Evolutionary conservation across 805 yeast species (phyloP).

Genomic region (Candida odintsovae): DNA sequence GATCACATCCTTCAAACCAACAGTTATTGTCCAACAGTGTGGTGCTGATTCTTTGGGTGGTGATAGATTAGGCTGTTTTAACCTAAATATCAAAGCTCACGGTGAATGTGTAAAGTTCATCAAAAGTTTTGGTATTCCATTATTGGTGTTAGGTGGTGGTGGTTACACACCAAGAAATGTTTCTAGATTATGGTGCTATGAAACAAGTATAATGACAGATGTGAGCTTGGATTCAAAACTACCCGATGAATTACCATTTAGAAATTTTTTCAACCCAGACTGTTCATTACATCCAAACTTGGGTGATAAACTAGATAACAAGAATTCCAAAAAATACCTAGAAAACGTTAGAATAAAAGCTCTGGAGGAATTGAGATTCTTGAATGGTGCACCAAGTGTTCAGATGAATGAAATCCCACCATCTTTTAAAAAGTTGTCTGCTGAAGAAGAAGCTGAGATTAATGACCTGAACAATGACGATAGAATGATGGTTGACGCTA

Average conservation of each 20-base stretch:
- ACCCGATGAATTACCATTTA: slow-evolving; percentile 52
- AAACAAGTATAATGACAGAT: slow-evolving; percentile 81
- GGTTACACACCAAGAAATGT: slow-evolving; percentile 98
- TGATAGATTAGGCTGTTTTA: slow-evolving; percentile 93
- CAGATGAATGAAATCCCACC: slow-evolving; percentile 89
- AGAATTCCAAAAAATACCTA: slow-evolving; percentile 73
- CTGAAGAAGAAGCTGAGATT: slow-evolving; percentile 31
- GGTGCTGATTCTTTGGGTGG: slow-evolving; percentile 98
- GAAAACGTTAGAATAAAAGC: slow-evolving; percentile 72
- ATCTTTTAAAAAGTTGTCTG: slow-evolving; percentile 16
- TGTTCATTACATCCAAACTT: slow-evolving; percentile 76
- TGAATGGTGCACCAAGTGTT: slow-evolving; percentile 90
- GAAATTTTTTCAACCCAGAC: slow-evolving; percentile 48
- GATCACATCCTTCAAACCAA: slow-evolving; percentile 87
- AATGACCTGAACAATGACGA: slow-evolving; percentile 31
- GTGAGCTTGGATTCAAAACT: slow-evolving; percentile 67
- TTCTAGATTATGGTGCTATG: slow-evolving; percentile 91
- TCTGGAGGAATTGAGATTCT: slow-evolving; percentile 70
- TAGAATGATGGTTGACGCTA: slow-evolving; percentile 27
- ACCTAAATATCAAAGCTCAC: slow-evolving; percentile 88
- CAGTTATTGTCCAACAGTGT: slow-evolving; percentile 95
- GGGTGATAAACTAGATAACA: slow-evolving; percentile 75
- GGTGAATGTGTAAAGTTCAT: slow-evolving; percentile 93
- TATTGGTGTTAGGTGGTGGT: slow-evolving; percentile 96
- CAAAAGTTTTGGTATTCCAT: slow-evolving; percentile 78